Evolutionary conservation across 2,329 filamentous ascomycete species (phyloP), one percentile per base, ranked within the genome.

Genomic region (Neonectria sp.): DNA sequence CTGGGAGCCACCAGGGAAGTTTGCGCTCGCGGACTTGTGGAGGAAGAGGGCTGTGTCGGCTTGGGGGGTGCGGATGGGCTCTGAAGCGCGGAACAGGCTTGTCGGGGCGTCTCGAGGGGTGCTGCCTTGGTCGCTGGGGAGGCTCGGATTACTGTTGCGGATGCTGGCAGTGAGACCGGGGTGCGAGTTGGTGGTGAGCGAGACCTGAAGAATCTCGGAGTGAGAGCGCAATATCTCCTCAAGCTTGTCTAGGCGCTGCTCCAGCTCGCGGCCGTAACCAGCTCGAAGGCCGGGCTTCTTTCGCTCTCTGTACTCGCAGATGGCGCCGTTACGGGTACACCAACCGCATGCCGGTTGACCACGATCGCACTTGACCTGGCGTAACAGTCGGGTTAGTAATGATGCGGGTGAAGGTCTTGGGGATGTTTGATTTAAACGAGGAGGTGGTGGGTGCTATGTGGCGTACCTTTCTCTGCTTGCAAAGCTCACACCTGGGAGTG

Each of bases 391-490:
- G 27, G 65, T 76, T 60, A 74, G 64, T 17, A 43, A 55, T 33
- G 48, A 27, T 24, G 25, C 29, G 48, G 17, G 45, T 8, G 40
- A 35, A 11, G 11, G 11, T 4, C 13, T 35, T 13, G 21, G 21
- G 21, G 21, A 21, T 21, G 21, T 21, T 1, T 21, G 21, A 21
- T 21, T 21, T 21, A 21, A 2, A 21, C 2, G 21, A 21, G 21
- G 37, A 57, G n/a, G 17, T 21, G 27, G 3, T 56, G 35, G 35
- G 48, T 9, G 25, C 25, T 40, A 33, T 49, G 45, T 17, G 57
- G 56, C 59, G 57, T 81, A 94, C 92, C 86, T 95, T 95, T 83
- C 93, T 86, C 79, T 93, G 90, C 81, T 95, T 95, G 84, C 93
- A 94, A 58, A 93, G 86, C 81, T 95, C 93, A 77, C 93, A 92